phyloP scores from a whole-genome alignment of 768 basidiomycete genomes.

The Terana coerulea region DNA sequence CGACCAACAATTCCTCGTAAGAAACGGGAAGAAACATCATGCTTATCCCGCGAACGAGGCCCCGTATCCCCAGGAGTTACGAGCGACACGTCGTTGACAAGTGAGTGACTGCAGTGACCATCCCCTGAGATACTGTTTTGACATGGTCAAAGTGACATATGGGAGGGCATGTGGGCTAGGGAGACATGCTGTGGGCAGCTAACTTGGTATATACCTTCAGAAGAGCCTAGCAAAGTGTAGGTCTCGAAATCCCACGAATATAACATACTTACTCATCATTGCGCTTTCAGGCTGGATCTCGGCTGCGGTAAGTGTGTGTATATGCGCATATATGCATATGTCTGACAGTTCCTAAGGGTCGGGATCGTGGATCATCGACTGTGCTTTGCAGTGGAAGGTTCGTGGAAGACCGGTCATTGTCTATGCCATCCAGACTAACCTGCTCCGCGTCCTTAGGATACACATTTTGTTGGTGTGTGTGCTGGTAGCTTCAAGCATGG shows the following conservation, averaged over 20 bases:
- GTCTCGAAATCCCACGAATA: too few species aligned
- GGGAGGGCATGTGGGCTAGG: conserved; percentile 53
- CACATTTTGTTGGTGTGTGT: conserved; percentile 59
- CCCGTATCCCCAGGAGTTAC: conserved; percentile 69
- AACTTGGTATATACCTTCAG: conserved; percentile 63
- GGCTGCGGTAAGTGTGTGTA: conserved; percentile 57
- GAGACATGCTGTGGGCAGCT: conserved; percentile 42
- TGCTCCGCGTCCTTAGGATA: conserved; percentile 33
- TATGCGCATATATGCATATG: not conserved
- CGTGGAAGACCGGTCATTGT: conserved; percentile 5
- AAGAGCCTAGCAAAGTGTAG: conserved; percentile 56
- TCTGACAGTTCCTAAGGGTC: conserved; percentile 40
- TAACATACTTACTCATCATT: not conserved
- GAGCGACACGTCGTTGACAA: conserved; percentile 59
- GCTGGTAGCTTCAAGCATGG: not conserved
- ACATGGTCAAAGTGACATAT: conserved; percentile 49
- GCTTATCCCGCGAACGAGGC: conserved; percentile 45
- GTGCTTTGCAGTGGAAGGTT: conserved; percentile 62
- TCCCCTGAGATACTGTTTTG: conserved; percentile 8
- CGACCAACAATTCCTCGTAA: conserved; percentile 52
- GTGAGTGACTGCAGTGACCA: conserved; percentile 38
- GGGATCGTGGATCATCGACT: conserved; percentile 71
- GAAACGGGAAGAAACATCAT: conserved; percentile 53
- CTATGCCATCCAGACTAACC: not conserved
- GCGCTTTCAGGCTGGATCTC: conserved; percentile 51